Base-by-base conservation (phyloP, 108 stramenopile genomes). In the Nitzschia sp. region DNA sequence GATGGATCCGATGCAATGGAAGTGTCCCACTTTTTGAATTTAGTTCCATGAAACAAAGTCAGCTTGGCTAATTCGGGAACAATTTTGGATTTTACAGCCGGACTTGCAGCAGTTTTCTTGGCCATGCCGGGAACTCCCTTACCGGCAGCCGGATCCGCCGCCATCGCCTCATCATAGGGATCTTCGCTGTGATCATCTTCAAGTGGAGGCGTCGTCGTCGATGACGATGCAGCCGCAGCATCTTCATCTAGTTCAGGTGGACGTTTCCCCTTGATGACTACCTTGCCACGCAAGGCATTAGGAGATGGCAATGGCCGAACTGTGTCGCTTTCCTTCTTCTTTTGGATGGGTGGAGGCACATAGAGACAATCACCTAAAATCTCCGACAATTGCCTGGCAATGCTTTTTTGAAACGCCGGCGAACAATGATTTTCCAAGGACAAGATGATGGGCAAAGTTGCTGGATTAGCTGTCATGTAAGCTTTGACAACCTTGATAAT, bases 361-460 rank as follows among this genome's bases (percentile, higher is more conserved):
- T 76, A 92, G 35, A 98, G 69, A 27, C 48, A 65, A 23, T 85
- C 65, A 18, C 89, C 92, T 32, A 99, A 79, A 19, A 82, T 78
- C 5, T 68, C 46, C 33, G 67, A 71, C 36, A 94, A 71, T n/a
- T 78, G 73, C 6, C 56, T 38, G 3, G 96, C 97, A 89, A 97
- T 96, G 51, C 54, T 74, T 75, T 70, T 38, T 78, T 99, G 98
- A 70, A 79, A 93, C 2, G 79, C 57, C 46, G 77, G 70, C 25
- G 81, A 76, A 79, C 98, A 99, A 75, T 99, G 97, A 81, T 98
- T 98, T 74, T 99, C 98, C 34, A 99, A 56, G 8, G 89, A 92
- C 24, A 99, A 69, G 53, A 99, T 97, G 60, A 99, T 91, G 5
- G 98, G 98, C 49, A 82, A 87, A 0, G 90, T 81, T 11, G 79